A percentile compares a stretch with the other conserved stretches of the same genome.
Evolutionary conservation across 345 rosid genomes (phyloP).

Genomic region (Citrus maxima): DNA sequence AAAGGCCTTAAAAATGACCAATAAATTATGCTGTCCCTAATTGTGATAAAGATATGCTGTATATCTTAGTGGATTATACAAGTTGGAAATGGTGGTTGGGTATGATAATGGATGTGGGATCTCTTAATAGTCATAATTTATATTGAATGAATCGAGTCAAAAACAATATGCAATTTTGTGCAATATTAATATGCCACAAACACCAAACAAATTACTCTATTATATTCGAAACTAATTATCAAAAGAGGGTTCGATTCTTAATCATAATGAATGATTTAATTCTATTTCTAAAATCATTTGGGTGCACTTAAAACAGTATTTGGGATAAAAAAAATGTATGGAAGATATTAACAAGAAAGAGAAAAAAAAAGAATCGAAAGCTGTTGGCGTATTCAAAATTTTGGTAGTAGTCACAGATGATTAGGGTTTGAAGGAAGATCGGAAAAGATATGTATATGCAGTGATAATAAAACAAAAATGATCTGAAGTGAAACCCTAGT

Average conservation of each 20-base stretch:
- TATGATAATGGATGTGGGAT: slow-evolving; percentile 20
- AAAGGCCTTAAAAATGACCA: slow-evolving; percentile 17
- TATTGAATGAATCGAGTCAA: neutral
- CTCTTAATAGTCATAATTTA: slow-evolving; percentile 21
- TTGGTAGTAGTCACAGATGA: neutral
- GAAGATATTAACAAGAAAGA: neutral
- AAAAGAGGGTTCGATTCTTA: neutral
- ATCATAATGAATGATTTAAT: neutral
- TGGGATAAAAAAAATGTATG: neutral
- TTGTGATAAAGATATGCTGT: slow-evolving; percentile 18
- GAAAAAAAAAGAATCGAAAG: neutral
- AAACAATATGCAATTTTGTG: neutral
- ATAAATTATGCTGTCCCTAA: slow-evolving; percentile 9
- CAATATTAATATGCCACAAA: neutral
- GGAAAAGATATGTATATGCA: neutral
- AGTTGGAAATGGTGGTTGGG: slow-evolving; percentile 32
- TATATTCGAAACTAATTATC: neutral
- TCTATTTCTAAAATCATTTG: neutral
- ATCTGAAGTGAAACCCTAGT: neutral
- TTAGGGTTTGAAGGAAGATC: slow-evolving; percentile 1
- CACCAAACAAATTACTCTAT: neutral
- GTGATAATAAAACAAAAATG: neutral
- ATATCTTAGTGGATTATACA: slow-evolving; percentile 21
- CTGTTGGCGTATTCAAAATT: neutral
- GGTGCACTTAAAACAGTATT: neutral